Base-by-base conservation (phyloP, 495 filamentous ascomycete species). In the Penicillium pancosmium region DNA sequence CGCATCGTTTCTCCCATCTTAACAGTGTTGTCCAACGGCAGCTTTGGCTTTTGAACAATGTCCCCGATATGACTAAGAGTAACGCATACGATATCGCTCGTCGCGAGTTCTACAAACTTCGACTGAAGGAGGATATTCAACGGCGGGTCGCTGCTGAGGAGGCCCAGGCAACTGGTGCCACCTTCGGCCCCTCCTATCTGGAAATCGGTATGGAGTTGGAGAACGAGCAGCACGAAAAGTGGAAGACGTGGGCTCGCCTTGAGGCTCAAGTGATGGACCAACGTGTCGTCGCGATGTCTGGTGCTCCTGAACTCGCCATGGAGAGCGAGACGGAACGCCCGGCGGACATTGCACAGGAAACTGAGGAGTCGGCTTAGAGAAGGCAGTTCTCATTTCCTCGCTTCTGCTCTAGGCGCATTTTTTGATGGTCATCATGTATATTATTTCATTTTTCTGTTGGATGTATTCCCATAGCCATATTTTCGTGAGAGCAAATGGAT, bases 1-100 rank as follows among this genome's bases (percentile, higher is more conserved):
- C 35, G 2, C 50, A 9, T 7, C 35, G 25, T 56, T 27, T 51
- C 16, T 15, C 55, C 36, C 5, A n/a, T 50, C 50, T 52, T 19
- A n/a, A 11, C 51, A 98, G 94, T 78, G 95, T 98, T 57, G 85
- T 98, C 49, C 94, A 98, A 73, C 88, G 93, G 52, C 92, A 97
- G 69, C 70, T 94, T 44, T 95, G 86, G 84, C 82, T 97, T 56
- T 86, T 92, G 74, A 76, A 91, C 58, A 83, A 89, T 60, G 64
- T 79, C 2, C 79, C 80, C 2, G 77, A 76, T 41, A 82, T 90
- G 66, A 84, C 78, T 38, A 81, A 83, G 69, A 77, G 78, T 13
- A 60, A 76, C 60, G 91, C 93, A n/a, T 98, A 98, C 76, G 92
- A 97, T 77, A 80, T 78, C 47, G 92, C 90, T 18, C 87, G 95